These are phyloP conservation scores for Fusarium sp. DNA, from an alignment of 2,329 filamentous ascomycete species.

Conservation along the genomic window DNA sequence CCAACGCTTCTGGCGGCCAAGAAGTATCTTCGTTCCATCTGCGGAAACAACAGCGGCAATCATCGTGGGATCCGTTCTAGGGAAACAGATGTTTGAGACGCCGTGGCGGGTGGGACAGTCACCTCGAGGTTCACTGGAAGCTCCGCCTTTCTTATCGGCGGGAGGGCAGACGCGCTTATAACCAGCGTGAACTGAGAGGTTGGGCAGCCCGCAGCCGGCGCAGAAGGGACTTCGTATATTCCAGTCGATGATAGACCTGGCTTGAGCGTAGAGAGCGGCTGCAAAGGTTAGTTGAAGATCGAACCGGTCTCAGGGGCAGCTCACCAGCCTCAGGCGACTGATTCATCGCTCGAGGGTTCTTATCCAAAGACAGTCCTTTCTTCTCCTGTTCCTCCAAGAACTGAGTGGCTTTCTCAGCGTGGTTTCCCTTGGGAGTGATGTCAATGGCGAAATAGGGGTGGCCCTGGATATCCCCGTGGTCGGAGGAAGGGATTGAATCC, in stretches of 20 bases:
- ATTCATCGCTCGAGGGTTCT: conserved; percentile 71
- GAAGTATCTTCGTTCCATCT: conserved; percentile 79
- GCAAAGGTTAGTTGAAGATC: conserved; percentile 11
- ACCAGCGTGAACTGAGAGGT: conserved; percentile 80
- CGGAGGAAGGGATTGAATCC: conserved; percentile 40
- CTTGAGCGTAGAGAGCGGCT: conserved; percentile 93
- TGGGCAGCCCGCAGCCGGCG: conserved; percentile 85
- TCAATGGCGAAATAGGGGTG: conserved; percentile 91
- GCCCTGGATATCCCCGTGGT: conserved; percentile 78
- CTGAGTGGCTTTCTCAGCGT: conserved; percentile 69
- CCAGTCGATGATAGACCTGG: conserved; percentile 91
- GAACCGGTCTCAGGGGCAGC: conserved; percentile 22
- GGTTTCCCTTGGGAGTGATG: conserved; percentile 76
- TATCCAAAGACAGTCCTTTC: conserved; percentile 72
- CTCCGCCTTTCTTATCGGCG: conserved; percentile 66
- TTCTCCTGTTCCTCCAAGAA: conserved; percentile 55
- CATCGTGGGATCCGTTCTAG: conserved; percentile 91
- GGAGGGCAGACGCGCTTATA: conserved; percentile 84
- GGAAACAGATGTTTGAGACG: conserved; percentile 91
- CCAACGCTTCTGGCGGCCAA: conserved; percentile 87
- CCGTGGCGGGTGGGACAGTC: conserved; percentile 85
- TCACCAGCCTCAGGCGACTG: conserved; percentile 71
- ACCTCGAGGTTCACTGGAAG: conserved; percentile 63
- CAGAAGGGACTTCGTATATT: conserved; percentile 94
- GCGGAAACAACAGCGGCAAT: conserved; percentile 92